These are phyloP conservation scores for Fusarium anguioides DNA, from an alignment of 2,329 filamentous ascomycete species.

Conservation along the genomic window DNA sequence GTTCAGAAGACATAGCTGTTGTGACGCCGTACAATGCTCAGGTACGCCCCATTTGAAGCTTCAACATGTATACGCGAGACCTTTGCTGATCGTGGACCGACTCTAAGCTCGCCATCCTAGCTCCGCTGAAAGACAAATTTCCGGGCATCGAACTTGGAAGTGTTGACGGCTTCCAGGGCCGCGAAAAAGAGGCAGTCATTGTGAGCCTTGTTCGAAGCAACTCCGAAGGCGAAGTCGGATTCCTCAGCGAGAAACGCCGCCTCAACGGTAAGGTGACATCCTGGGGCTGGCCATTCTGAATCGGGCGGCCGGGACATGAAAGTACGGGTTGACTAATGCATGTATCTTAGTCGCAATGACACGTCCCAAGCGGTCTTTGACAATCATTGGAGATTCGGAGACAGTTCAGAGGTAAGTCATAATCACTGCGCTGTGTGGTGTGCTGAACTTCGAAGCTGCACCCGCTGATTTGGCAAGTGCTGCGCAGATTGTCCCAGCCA, in stretches of 20 bases:
- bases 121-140: conserved; percentile 82
- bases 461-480: conserved; percentile 26
- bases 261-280: conserved; percentile 78
- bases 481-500: conserved; percentile 35
- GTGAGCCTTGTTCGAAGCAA: conserved; percentile 97
- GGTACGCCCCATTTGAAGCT: conserved; percentile 55
- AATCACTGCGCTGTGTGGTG: conserved; percentile 1
- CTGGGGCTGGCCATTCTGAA: conserved; percentile 3
- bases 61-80: conserved; percentile 8
- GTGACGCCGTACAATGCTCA: conserved; percentile 98
- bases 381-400: conserved; percentile 92
- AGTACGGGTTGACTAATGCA: conserved; percentile 34
- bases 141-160: conserved; percentile 93
- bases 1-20: conserved; percentile 86
- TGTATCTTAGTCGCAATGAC: conserved; percentile 93
- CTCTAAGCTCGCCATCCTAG: conserved; percentile 77
- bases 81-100: conserved; percentile 37
- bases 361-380: conserved; percentile 88
- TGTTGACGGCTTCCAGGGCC: conserved; percentile 95
- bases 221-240: conserved; percentile 85
- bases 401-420: conserved; percentile 84
- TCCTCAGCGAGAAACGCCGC: conserved; percentile 89
- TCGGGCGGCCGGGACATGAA: conserved; percentile 4
- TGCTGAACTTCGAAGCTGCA: conserved; percentile 17
- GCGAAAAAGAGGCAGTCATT: conserved; percentile 95